A percentile compares a stretch with the other conserved stretches of the same genome.
phyloP scores from a whole-genome alignment of 371 early-diverging fungal species.

The Mortierella sp. region DNA sequence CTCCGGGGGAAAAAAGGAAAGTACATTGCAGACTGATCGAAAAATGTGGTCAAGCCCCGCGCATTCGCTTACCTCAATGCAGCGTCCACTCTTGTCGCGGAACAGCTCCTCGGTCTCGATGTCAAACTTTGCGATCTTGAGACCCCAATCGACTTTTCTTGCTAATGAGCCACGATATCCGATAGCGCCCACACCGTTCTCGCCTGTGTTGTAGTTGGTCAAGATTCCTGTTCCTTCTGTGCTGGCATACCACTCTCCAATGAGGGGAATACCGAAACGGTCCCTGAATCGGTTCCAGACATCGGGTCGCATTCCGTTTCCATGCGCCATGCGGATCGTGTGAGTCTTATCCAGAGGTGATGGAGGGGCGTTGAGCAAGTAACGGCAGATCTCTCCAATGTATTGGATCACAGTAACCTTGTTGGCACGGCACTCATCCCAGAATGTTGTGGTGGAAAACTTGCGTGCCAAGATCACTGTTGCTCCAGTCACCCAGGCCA shows the following conservation, averaged over 20 bases:
- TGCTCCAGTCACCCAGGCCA: constrained; percentile 51
- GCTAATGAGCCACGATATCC: constrained; percentile 43
- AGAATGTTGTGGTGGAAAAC: constrained; percentile 49
- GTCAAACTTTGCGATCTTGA: constrained; percentile 51
- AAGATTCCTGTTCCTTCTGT: constrained; percentile 52
- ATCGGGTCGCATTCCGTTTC: constrained; percentile 80
- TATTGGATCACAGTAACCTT: constrained; percentile 59
- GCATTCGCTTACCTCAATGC: constrained; percentile 57
- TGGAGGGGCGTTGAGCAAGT: constrained; percentile 65
- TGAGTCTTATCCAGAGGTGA: constrained; percentile 63
- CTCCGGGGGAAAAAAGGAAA: no score
- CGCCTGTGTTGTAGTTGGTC: constrained; percentile 53
- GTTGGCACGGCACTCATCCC: constrained; percentile 53
- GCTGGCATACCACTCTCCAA: constrained; percentile 54
- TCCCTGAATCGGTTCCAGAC: constrained; percentile 71
- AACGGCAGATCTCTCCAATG: constrained; percentile 81
- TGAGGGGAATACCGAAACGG: constrained; percentile 53
- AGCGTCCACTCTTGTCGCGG: constrained; percentile 62
- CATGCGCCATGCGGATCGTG: constrained; percentile 67
- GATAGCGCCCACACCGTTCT: constrained; percentile 51
- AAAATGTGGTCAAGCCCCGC: no score
- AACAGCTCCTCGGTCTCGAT: constrained; percentile 58
- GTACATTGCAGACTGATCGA: background rate
- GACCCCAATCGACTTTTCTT: constrained; percentile 39
- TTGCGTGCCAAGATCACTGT: constrained; percentile 52